Conservation (phyloP, 352 stramenopile genomes). For the Plasmopara halstedii region DNA sequence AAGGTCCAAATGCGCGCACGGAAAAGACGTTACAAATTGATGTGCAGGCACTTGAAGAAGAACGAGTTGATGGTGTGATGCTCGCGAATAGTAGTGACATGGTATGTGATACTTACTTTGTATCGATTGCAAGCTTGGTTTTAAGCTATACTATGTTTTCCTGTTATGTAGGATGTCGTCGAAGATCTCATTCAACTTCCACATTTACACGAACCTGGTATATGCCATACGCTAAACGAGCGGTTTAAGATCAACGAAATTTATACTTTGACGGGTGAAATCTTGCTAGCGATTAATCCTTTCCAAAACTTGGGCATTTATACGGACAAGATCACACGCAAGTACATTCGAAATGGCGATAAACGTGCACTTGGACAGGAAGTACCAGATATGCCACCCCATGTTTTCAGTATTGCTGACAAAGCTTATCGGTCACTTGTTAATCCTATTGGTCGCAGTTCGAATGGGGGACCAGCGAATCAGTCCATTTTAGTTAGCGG, state of each 20-base stretch:
- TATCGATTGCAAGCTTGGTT: too few relatives aligned
- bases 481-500: slow-evolving; percentile 91
- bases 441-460: slow-evolving; percentile 33
- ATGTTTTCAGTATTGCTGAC: slow-evolving; percentile 89
- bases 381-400: slow-evolving; percentile 74
- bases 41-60: slow-evolving; percentile 58
- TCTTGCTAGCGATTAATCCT: slow-evolving; percentile 83
- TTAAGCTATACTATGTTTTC: too few relatives aligned
- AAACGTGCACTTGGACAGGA: slow-evolving; percentile 58
- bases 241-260: slow-evolving; percentile 92
- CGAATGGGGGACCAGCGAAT: slow-evolving; percentile 41
- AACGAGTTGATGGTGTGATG: slow-evolving; percentile 45
- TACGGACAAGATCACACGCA: slow-evolving; percentile 81
- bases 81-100: slow-evolving; percentile 83
- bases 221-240: slow-evolving; percentile 89
- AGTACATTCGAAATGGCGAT: slow-evolving; percentile 81
- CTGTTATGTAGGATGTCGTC: slow-evolving; percentile 75
- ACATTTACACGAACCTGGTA: slow-evolving; percentile 91
- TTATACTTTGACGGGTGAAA: slow-evolving; percentile 87
- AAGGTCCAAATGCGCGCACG: slow-evolving; percentile 38
- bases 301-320: slow-evolving; percentile 85
- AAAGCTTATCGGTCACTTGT: slow-evolving; percentile 82
- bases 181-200: slow-evolving; percentile 91
- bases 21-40: slow-evolving; percentile 48
- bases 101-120: slow-evolving; percentile 26